phyloP scores from a whole-genome alignment of 495 filamentous ascomycete genomes.

The Wilcoxina mikolae region DNA sequence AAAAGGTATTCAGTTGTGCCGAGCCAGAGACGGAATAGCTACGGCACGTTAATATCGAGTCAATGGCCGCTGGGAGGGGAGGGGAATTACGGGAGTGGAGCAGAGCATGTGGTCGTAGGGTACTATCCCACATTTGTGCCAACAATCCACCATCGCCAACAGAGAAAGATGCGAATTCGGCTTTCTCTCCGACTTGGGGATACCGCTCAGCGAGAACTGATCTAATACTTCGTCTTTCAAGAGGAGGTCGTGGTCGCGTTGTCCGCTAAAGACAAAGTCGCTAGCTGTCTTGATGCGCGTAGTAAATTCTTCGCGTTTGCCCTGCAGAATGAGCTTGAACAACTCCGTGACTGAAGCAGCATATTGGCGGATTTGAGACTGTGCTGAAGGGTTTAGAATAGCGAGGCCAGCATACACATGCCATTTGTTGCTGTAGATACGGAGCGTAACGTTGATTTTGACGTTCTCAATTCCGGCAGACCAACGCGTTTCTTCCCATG shows the following conservation, averaged over 20 bases:
- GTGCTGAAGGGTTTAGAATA: conserved; percentile 85
- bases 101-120: conserved; percentile 99
- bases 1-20: conserved; percentile 96
- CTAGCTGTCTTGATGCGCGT: conserved; percentile 63
- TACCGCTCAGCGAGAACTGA: conserved; percentile 60
- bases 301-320: conserved; percentile 63
- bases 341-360: conserved; percentile 83
- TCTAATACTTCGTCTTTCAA: conserved; percentile 75
- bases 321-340: conserved; percentile 89
- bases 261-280: conserved; percentile 58
- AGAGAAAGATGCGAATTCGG: conserved; percentile 88
- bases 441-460: conserved; percentile 93
- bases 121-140: conserved; percentile 81
- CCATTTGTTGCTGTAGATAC: conserved; percentile 98
- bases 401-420: conserved; percentile 96
- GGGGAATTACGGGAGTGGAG: conserved; percentile 60
- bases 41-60: conserved; percentile 13
- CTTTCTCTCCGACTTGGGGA: conserved; percentile 41
- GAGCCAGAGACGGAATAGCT: conserved; percentile 93
- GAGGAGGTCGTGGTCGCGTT: conserved; percentile 48
- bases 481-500: conserved; percentile 88
- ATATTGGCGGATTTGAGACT: conserved; percentile 85
- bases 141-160: conserved; percentile 97
- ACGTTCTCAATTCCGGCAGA: conserved; percentile 96
- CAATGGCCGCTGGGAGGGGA: background rate